phyloP scores from a whole-genome alignment of 306 rosid genomes.

The Glycine tomentella region DNA sequence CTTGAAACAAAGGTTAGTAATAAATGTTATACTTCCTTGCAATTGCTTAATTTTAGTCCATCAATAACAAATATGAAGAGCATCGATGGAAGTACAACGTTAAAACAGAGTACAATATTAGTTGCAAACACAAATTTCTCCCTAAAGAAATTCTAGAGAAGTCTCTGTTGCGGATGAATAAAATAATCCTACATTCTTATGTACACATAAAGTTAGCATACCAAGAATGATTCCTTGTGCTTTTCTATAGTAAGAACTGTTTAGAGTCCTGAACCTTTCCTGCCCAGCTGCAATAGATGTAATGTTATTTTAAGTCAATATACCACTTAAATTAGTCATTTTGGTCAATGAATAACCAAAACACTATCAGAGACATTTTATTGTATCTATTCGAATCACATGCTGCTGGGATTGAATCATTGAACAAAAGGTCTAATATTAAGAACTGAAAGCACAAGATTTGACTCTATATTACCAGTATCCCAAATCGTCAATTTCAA shows the following conservation, averaged over 20 bases:
- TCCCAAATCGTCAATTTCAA: conserved; percentile 98
- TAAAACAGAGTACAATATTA: conserved; percentile 20
- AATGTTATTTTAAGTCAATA: conserved; percentile 41
- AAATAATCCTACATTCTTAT: conserved; percentile 13
- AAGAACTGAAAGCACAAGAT: conserved; percentile 29
- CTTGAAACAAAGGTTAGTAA: conserved; percentile 55
- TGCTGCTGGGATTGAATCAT: background rate
- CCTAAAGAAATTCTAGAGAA: conserved; percentile 5
- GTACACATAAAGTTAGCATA: conserved; percentile 44
- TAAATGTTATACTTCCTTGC: conserved; percentile 15
- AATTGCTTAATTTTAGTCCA: conserved; percentile 31
- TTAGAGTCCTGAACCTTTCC: conserved; percentile 92
- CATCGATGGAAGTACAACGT: background rate
- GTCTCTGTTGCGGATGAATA: conserved; percentile 6
- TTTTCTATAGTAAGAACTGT: conserved; percentile 87
- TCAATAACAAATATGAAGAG: conserved; percentile 40
- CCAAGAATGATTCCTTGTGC: conserved; percentile 97
- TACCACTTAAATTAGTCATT: conserved; percentile 60
- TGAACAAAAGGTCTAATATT: conserved; percentile 21
- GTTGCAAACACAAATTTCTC: conserved; percentile 35
- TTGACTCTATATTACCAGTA: conserved; percentile 67
- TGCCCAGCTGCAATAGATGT: conserved; percentile 89
- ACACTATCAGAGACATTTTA: conserved; percentile 31
- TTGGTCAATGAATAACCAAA: conserved; percentile 17
- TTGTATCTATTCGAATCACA: conserved; percentile 29